Evolutionary conservation across 2,329 filamentous ascomycete species (phyloP), one percentile per base, ranked within the genome.

Genomic region (Pseudogymnoascus sp.): DNA sequence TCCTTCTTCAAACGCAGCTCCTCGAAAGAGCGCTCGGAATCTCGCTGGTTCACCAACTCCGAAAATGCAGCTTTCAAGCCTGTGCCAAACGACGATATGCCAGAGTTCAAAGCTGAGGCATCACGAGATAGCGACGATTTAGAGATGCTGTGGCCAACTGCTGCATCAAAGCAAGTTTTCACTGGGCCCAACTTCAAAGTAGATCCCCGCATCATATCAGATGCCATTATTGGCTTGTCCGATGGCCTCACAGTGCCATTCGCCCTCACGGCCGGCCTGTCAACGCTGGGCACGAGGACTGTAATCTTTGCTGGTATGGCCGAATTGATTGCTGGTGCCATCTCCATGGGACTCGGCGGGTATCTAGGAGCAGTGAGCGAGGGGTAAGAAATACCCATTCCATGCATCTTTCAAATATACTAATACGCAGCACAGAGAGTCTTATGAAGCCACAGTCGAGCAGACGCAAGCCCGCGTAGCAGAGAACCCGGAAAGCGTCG

Each of bases 231-330:
- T 68, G 84, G 84, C 17, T 76, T 86, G 40, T 81, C 82, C 0
- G 84, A 86, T 70, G 84, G 84, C 4, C 74, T 86, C 65, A 86
- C 84, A 0, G 84, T 86, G 0, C 84, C 84, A 0, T 86, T 86
- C 67, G 84, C 84, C 1, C 73, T 86, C 9, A 85, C 83, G 0
- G 84, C 84, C 2, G 84, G 84, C 4, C 71, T 86, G 1, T 74
- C 72, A 6, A 72, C 73, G 1, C 68, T 82, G 58, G 79, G 79
- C 8, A 80, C 79, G 24, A 79, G 76, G 57, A 75, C 81, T 0
- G 79, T 82, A 17, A 75, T 88, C 3, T 79, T 83, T 64, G 84
- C 81, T 21, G 84, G 84, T 1, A 72, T 85, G 21, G 83, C 84
- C 0, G 84, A 86, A 70, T 74, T 86, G 29, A 81, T 85, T 65